Evolutionary conservation across 495 filamentous ascomycete genomes (phyloP), one percentile per base, ranked within the genome.

Genomic region (Haplographium delicatum): DNA sequence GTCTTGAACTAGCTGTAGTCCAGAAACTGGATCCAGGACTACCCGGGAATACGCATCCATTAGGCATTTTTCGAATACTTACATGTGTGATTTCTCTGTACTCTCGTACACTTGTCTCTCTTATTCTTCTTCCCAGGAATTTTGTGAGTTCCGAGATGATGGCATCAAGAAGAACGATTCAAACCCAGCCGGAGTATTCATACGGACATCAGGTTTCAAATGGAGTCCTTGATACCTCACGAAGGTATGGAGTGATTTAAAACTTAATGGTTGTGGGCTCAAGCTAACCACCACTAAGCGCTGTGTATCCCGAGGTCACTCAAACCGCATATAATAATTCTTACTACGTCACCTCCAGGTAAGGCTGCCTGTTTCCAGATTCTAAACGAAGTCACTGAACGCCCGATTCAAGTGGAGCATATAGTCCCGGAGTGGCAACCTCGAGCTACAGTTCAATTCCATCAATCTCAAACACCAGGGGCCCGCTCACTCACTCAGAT

Each of bases 261-360:
- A n/a, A 31, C 44, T 33, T 8, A 13, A 10, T 23, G 28, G 31
- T n/a, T n/a, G n/a, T n/a, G n/a, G 15, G 41, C 27, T 22, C 35
- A 30, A 41, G 56, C 56, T 59, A 30, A 59, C 42, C 35, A 22
- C 9, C n/a, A 13, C 24, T 19, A 57, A 62, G 55, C 42, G 23
- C 44, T 42, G 38, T 41, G 18, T 62, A 47, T 38, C 38, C 34
- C 27, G 56, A 59, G 16, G 45, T 38, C 41, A 46, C 25, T 28
- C 56, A 41, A 35, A 34, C 52, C 13, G 38, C 11, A 20, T 59
- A 54, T 40, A 53, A 62, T n/a, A 49, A 24, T 15, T 34, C 53
- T 22, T 62, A 53, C 25, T 62, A 59, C 45, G 28, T 53, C 2
- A 37, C 53, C 3, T 53, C 60, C 25, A 62, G 60, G 60, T 62